Evolutionary conservation across 73 alveolate species (phyloP), one percentile per base, ranked within the genome.

Genomic region (Tetrahymena thermophila): DNA sequence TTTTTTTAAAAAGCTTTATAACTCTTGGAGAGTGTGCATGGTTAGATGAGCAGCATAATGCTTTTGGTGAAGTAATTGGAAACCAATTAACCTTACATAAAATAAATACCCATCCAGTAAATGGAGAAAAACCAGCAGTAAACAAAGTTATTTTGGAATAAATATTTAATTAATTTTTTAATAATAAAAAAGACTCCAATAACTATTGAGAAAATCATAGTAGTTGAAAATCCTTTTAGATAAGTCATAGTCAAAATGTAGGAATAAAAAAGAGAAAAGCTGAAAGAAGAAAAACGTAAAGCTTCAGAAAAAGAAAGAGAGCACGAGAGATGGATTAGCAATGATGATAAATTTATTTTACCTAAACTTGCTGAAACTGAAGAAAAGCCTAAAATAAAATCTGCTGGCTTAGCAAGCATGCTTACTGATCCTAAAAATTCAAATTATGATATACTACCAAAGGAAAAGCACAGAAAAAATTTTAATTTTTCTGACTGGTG

Each of bases 31-130:
- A 58, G 94, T 98, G 93, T 97, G 98, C 44, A 85, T 96, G 89
- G 97, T 97, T 97, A 98, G 99, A 98, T 96, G 97, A 97, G 56
- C 97, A 96, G 93, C 99, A 98, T 95, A 95, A 99, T 43, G 99
- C 97, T n/a, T 97, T 98, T 94, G 99, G 99, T 14, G 98, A 97
- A 93, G 97, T 98, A 11, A 97, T 97, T 1, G 96, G 96, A 56
- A 98, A 97, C 57, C 93, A 94, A 28, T 95, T 93, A 38, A 94
- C 98, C 57, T 96, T 98, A 50, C 99, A 98, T 93, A 55, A 95
- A 42, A 97, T 98, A 43, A 98, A 98, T 85, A 94, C 89, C 10
- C 85, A 96, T 19, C 95, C 97, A 23, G 95, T 96, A 25, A 97
- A 97, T 84, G 85, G 83, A 35, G 95, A 96, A 35, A 97, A 98